These are phyloP conservation scores for Decorospora gaudefroyi DNA, from an alignment of 2,329 filamentous ascomycete genomes.

Conservation along the genomic window DNA sequence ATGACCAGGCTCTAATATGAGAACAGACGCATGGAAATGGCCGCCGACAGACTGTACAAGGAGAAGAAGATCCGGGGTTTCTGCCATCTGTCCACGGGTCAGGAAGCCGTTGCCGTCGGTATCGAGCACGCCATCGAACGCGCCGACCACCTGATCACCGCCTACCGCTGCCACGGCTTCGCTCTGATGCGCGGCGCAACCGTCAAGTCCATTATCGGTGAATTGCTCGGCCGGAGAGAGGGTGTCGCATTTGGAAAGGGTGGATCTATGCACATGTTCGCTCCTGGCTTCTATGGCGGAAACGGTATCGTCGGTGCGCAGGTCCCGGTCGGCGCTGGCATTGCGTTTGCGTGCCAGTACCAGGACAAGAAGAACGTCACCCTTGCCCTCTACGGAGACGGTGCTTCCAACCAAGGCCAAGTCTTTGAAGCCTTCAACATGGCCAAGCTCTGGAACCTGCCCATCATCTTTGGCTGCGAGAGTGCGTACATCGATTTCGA, in stretches of 20 bases:
- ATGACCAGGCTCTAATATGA: slow-evolving; percentile 17
- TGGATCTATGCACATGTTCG: slow-evolving; percentile 99
- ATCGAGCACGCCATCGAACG: slow-evolving; percentile 95
- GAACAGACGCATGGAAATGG: slow-evolving; percentile 97
- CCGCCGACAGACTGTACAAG: slow-evolving; percentile 98
- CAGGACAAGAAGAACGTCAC: slow-evolving; percentile 81
- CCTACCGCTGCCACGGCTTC: slow-evolving; percentile 99
- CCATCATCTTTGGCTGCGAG: slow-evolving; percentile 95
- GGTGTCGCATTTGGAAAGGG: slow-evolving; percentile 99
- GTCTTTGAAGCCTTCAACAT: slow-evolving; percentile 99
- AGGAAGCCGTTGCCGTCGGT: slow-evolving; percentile 95
- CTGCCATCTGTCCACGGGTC: slow-evolving; percentile 96
- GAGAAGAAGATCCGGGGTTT: slow-evolving; percentile 99
- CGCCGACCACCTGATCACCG: slow-evolving; percentile 92
- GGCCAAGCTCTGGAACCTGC: slow-evolving; percentile 98
- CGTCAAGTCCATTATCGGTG: slow-evolving; percentile 44
- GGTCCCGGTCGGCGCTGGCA: slow-evolving; percentile 93
- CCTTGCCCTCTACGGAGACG: slow-evolving; percentile 93
- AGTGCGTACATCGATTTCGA: slow-evolving; percentile 65
- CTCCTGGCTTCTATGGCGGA: slow-evolving; percentile 95
- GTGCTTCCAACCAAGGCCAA: slow-evolving; percentile 98
- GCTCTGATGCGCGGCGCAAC: slow-evolving; percentile 92
- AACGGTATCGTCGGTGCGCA: slow-evolving; percentile 99
- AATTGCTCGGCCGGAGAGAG: slow-evolving; percentile 76
- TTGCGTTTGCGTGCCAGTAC: slow-evolving; percentile 98